phyloP scores from a whole-genome alignment of 768 basidiomycete genomes.

The Leccinum arenicola region DNA sequence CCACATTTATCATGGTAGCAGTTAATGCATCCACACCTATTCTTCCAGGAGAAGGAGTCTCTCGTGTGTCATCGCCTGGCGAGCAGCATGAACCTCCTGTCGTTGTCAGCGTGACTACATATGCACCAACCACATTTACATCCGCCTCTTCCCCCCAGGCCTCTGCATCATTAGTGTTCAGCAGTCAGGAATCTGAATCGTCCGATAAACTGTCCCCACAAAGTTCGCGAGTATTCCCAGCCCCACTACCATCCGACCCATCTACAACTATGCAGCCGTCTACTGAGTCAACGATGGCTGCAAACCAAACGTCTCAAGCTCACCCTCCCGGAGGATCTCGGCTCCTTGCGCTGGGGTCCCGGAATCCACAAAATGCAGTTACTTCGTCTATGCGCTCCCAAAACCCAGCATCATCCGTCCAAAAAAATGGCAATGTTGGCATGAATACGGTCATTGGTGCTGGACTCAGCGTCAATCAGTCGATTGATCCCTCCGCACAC shows the following conservation, averaged over 20 bases:
- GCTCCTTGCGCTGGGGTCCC: conserved; percentile 39
- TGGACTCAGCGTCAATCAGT: conserved; percentile 8
- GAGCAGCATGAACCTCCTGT: conserved; percentile 12
- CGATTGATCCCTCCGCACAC: conserved; percentile 19
- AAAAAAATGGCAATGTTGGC: conserved; percentile 21
- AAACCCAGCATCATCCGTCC: conserved; percentile 21
- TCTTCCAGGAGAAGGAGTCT: conserved; percentile 6
- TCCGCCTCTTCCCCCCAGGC: conserved; percentile 16
- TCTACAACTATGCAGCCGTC: conserved; percentile 14
- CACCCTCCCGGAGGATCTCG: conserved; percentile 41
- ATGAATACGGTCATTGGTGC: conserved; percentile 9
- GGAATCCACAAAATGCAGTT: conserved; percentile 22
- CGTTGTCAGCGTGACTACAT: background rate
- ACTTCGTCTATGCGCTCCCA: conserved; percentile 21
- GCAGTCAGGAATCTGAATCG: conserved; percentile 20
- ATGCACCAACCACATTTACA: conserved; percentile 3
- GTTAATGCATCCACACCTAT: conserved; percentile 6
- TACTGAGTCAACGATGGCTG: conserved; percentile 43
- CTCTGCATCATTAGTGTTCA: background rate
- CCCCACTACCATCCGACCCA: conserved; percentile 25
- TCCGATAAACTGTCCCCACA: conserved; percentile 20
- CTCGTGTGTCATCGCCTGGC: conserved; percentile 16
- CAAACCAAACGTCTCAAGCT: conserved; percentile 34
- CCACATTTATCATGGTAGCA: conserved; percentile 14
- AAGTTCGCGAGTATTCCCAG: conserved; percentile 38